phyloP scores from a whole-genome alignment of 2,329 filamentous ascomycete species.

The Sclerotinia trifoliorum region DNA sequence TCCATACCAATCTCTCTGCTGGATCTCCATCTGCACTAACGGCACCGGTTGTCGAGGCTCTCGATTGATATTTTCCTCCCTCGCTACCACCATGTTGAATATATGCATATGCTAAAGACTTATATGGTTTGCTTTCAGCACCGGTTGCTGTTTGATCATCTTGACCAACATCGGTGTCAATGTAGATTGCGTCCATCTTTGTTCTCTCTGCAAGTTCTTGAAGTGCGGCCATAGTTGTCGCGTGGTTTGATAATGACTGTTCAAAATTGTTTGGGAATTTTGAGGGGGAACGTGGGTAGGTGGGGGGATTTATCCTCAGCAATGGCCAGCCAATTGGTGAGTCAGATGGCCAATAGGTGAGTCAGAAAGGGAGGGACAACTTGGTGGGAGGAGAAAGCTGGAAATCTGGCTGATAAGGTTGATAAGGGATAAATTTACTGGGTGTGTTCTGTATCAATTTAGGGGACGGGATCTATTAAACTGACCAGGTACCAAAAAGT shows the following conservation, averaged over 20 bases:
- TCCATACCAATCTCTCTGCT: slow-evolving; percentile 67
- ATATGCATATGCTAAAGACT: slow-evolving; percentile 75
- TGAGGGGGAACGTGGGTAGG: slow-evolving; percentile 10
- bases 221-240: slow-evolving; percentile 37
- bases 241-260: not conserved
- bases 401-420: no score
- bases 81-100: slow-evolving; percentile 61
- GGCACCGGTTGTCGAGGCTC: slow-evolving; percentile 63
- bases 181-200: slow-evolving; percentile 59
- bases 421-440: no score
- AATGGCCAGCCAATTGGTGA: slow-evolving; percentile 11
- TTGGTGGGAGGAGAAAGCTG: no score
- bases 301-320: slow-evolving; percentile 17
- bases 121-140: slow-evolving; percentile 73
- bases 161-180: slow-evolving; percentile 76
- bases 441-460: not conserved
- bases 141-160: slow-evolving; percentile 68
- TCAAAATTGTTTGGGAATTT: slow-evolving; percentile 7
- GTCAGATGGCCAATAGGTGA: not conserved
- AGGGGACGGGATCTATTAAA: not conserved
- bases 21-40: slow-evolving; percentile 63
- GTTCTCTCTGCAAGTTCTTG: slow-evolving; percentile 53
- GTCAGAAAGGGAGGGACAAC: slow-evolving; percentile 6
- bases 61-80: slow-evolving; percentile 60
- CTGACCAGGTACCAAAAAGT: not conserved